These are phyloP conservation scores for Blastomyces gilchristii DNA, from an alignment of 2,329 filamentous ascomycete genomes.

Conservation along the genomic window DNA sequence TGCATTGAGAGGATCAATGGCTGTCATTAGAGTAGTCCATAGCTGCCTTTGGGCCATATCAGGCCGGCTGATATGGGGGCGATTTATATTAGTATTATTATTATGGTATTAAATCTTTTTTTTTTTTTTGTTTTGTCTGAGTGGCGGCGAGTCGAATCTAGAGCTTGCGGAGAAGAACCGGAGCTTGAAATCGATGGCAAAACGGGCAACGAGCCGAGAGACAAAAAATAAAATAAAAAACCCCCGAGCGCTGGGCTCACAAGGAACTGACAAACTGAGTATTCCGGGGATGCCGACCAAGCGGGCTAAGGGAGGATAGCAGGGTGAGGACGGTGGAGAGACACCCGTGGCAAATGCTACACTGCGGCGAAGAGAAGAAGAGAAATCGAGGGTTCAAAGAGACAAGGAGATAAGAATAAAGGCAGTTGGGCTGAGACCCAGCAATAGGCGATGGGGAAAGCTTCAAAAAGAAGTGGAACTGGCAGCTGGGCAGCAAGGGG, in stretches of 20 bases:
- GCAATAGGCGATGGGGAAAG: background rate
- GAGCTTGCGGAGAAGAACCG: background rate
- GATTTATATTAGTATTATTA: background rate
- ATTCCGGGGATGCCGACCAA: background rate
- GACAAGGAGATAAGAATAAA: background rate
- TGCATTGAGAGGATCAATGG: conserved; percentile 28
- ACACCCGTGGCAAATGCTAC: background rate
- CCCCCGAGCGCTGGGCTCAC: background rate
- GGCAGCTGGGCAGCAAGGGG: background rate
- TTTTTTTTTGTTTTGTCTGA: background rate
- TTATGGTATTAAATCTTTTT: background rate
- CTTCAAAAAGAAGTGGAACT: background rate
- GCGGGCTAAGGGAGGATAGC: background rate
- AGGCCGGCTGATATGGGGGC: conserved; percentile 5
- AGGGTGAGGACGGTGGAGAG: background rate
- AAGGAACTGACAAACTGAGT: background rate
- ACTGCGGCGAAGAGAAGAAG: background rate
- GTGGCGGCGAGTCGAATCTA: background rate
- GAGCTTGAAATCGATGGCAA: background rate
- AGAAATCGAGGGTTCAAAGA: background rate
- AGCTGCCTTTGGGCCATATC: conserved; percentile 28
- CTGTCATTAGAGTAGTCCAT: conserved; percentile 29
- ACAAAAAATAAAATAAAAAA: background rate
- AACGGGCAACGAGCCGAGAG: background rate
- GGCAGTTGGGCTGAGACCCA: background rate